phyloP scores from a whole-genome alignment of 2,329 filamentous ascomycete genomes.

The Aureobasidium sp. region DNA sequence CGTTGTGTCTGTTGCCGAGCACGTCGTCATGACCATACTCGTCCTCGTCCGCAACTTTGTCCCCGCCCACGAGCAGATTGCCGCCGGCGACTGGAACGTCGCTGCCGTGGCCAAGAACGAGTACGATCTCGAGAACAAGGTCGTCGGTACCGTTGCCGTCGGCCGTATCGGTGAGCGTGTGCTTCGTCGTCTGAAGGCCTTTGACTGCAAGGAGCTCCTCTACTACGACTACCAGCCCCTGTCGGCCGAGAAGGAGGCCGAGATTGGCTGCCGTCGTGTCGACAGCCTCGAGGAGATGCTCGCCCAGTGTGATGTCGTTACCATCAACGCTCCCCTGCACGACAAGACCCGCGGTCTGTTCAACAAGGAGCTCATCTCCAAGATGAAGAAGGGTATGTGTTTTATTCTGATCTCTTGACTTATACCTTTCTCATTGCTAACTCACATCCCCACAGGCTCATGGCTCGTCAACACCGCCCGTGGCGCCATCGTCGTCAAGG shows the following conservation, averaged over 20 bases:
- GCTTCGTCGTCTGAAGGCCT: conserved; percentile 87
- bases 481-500: conserved; percentile 98
- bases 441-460: conserved; percentile 49
- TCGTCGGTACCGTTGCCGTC: conserved; percentile 93
- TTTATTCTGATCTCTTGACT: not conserved
- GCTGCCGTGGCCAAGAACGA: conserved; percentile 96
- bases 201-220: conserved; percentile 98
- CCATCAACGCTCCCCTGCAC: conserved; percentile 98
- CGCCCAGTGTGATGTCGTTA: conserved; percentile 89
- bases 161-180: conserved; percentile 98
- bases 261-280: conserved; percentile 90
- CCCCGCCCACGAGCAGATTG: conserved; percentile 90
- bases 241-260: conserved; percentile 73
- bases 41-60: conserved; percentile 96
- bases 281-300: conserved; percentile 89
- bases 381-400: conserved; percentile 88
- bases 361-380: conserved; percentile 96
- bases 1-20: conserved; percentile 96
- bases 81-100: conserved; percentile 86
- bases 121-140: conserved; percentile 94
- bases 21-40: conserved; percentile 99
- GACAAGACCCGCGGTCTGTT: conserved; percentile 95
- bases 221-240: conserved; percentile 99
- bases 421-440: not conserved
- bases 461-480: conserved; percentile 99